These are phyloP conservation scores for Ophiostoma montium DNA, from an alignment of 2,329 filamentous ascomycete genomes.

Conservation along the genomic window DNA sequence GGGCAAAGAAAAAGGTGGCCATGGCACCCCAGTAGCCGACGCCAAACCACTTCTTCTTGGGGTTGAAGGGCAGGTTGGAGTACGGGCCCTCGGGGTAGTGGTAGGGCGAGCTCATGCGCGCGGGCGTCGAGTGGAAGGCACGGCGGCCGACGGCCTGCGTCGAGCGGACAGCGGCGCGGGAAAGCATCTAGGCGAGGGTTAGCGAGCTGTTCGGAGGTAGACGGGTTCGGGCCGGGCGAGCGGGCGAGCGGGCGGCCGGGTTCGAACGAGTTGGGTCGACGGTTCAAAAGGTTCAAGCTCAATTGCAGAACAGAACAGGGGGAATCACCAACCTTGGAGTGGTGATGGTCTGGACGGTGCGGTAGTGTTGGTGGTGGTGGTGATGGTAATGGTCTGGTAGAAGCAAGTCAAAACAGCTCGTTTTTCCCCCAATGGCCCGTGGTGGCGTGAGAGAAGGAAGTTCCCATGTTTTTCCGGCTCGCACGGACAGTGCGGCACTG, in stretches of 20 bases:
- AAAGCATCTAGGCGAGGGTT: conserved; percentile 54
- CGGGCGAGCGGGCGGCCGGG: too few relatives aligned
- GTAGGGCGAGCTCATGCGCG: conserved; percentile 79
- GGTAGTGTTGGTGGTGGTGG: background rate
- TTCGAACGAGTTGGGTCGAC: background rate
- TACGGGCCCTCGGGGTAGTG: conserved; percentile 96
- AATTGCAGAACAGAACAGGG: too few relatives aligned
- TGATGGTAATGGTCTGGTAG: background rate
- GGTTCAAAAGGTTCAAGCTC: too few relatives aligned
- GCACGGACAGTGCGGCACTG: background rate
- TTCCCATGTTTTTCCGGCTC: conserved; percentile 12
- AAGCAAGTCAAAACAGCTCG: conserved; percentile 2
- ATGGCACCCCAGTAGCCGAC: conserved; percentile 68
- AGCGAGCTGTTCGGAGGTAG: background rate
- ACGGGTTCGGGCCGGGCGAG: too few relatives aligned
- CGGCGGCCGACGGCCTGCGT: conserved; percentile 57
- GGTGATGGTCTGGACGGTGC: conserved; percentile 4
- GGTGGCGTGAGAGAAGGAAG: conserved; percentile 15
- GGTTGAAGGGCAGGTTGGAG: conserved; percentile 95
- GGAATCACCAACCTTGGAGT: conserved; percentile 8
- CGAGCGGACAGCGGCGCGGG: conserved; percentile 46
- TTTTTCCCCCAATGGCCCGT: conserved; percentile 9
- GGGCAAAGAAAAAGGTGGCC: conserved; percentile 41
- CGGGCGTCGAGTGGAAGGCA: conserved; percentile 81
- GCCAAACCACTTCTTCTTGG: conserved; percentile 73